phyloP scores from a whole-genome alignment of 805 yeast genomes.

The Wickerhamiella domercqiae region DNA sequence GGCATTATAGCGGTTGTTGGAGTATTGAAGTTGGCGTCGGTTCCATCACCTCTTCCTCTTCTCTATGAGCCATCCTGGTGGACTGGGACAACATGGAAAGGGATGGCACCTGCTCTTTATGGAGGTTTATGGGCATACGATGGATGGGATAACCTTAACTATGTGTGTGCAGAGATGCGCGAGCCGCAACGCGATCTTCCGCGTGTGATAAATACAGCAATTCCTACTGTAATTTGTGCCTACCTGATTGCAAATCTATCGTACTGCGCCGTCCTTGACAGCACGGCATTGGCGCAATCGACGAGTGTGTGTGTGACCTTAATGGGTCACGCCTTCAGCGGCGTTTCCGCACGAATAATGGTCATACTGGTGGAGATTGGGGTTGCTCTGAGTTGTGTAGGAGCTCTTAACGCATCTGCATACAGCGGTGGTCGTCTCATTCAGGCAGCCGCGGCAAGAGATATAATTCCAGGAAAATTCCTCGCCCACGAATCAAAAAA shows the following conservation, averaged over 20 bases:
- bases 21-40: constrained; percentile 15
- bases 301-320: constrained; percentile 26
- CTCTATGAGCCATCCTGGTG: constrained; percentile 18
- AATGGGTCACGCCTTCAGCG: constrained; percentile 19
- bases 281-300: constrained; percentile 30
- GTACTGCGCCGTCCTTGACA: constrained; percentile 58
- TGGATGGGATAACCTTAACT: constrained; percentile 32
- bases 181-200: constrained; percentile 26
- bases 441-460: constrained; percentile 25
- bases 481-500: constrained; percentile 11
- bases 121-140: constrained; percentile 32
- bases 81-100: constrained; percentile 24
- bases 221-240: constrained; percentile 26
- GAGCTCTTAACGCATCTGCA: constrained; percentile 28
- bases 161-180: constrained; percentile 28
- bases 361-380: constrained; percentile 20
- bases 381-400: constrained; percentile 27
- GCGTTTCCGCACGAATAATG: constrained; percentile 11
- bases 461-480: constrained; percentile 22
- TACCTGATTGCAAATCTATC: constrained; percentile 26
- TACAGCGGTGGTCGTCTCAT: constrained; percentile 25
- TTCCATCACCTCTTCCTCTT: constrained; percentile 23
- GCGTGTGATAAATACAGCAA: constrained; percentile 25
- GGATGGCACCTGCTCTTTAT: constrained; percentile 25
- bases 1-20: constrained; percentile 22